Base-by-base conservation (phyloP, 179 eudicot species). In the Dionaea muscipula region DNA sequence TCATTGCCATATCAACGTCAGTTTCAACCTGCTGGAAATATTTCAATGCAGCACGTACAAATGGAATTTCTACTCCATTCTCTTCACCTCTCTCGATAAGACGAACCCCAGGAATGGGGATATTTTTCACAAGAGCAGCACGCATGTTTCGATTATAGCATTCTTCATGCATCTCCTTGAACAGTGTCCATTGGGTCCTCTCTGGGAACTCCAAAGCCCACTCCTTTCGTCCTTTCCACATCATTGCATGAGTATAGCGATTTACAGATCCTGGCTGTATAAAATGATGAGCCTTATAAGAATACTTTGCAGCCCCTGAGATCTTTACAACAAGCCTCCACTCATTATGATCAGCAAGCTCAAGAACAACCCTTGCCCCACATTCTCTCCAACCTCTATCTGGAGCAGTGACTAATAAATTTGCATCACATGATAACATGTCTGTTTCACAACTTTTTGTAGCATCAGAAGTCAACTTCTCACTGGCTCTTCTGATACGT, bases 201-300 rank as follows among this genome's bases (percentile, higher is more conserved):
- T 90, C 91, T 14, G 85, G 80, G 60, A 90, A 90, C 70, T 86
- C 97, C 72, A 90, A 63, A 53, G 67, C 73, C 94, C 97, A 86
- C 64, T 90, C 95, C 63, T 90, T 86, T 39, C 84, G 94, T 53
- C 95, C 97, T 70, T 82, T 86, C 94, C 97, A 90, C 94, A 86
- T 86, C 97, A 90, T 90, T 26, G 84, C 97, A 82, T 86, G 95
- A 26, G 97, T 86, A 63, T 74, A 84, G 55, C 95, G 95, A 57
- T 90, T 86, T 27, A 87, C 75, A 50, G 90, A 66, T 61, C 95
- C 94, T 33, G 90, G 78, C 72, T 83, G 94, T 63, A 86, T 66
- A 55, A 80, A 68, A 53, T 86, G 87, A 70, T 78, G 70, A 7
- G 86, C 94, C 64, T 86, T 90, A 68, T 82, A 74, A 21, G 86